Base-by-base conservation (phyloP, 2,329 filamentous ascomycete genomes). In the Calonectria fujianensis region DNA sequence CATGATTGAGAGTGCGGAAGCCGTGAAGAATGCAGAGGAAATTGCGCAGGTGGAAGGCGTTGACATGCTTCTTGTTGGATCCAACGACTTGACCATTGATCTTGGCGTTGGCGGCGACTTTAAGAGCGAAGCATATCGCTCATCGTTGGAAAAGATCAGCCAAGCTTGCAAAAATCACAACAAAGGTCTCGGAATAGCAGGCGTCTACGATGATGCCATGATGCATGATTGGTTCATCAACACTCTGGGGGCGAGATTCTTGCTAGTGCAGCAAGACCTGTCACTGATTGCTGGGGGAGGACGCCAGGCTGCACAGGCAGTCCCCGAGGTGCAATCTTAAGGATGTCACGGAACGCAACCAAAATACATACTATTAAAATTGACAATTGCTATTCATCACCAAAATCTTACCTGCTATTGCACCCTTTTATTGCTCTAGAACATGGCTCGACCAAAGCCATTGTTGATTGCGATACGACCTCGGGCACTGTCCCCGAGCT, bases 51-150 rank as follows among this genome's bases (percentile, higher is more conserved):
- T 83, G 0, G 70, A 78, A 2, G 82, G 81, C 1, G 80, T 84
- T 0, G 83, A 85, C 48, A 80, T 83, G 0, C 73, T 85, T 0
- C 75, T 84, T 0, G 75, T 85, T 14, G 84, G 84, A 5, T 81
- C 80, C 3, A 82, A 81, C 27, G 83, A 85, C 52, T 61, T 84
- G 14, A 77, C 80, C 8, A 73, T 76, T 31, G 75, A 78, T 24
- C 37, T 78, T 4, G 75, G 74, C 6, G 70, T 77, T 11, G 51
- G 52, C 2, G 75, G 77, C 0, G 59, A 77, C 10, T 78, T 65
- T 39, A 61, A 69, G 1, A 72, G 68, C 31, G 18, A 73, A 3
- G 65, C 73, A 1, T 78, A 70, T 41, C 76, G 69, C 10, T 70
- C 74, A 0, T 73, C 75, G 2, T 20, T 78, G 70, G 69, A 70